Base-by-base conservation (phyloP, 129 eudicot species). In the Centrapalus pauciflorus region DNA sequence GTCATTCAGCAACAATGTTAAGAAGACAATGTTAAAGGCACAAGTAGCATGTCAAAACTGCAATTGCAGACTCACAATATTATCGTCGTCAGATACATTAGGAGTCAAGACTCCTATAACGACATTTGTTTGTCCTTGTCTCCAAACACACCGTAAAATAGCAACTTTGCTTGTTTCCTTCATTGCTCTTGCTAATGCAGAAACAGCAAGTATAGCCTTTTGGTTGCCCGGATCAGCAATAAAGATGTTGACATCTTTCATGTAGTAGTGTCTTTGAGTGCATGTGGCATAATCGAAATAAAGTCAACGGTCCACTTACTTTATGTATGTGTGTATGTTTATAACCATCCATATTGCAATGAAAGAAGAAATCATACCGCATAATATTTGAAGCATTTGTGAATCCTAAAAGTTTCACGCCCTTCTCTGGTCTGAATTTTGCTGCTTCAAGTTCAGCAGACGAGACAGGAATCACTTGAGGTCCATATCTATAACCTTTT, bases 391-490 rank as follows among this genome's bases (percentile, higher is more conserved):
- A 79, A 74, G 90, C 81, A 80, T 86, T 82, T 55, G 99, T 94
- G 75, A 94, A 89, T 13, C 99, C 99, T 62, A 94, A 82, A 64
- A 94, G 97, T 72, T 89, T 94, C 66, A 94, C 95, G 66, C 99
- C 71, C 67, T 94, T 94, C 72, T 94, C 99, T 29, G 99, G 95
- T 79, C 77, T 89, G 80, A 89, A 89, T 80, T 86, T 94, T 60
- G 81, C 95, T 45, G 99, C 93, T 49, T 94, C 99, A 80, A 65
- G 77, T 73, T 82, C 97, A 61, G 85, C 93, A 43, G 97, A 76
- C 17, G 99, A 89, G 41, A 94, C 81, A 27, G 99, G 99, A 67
- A 94, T 87, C 66, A 94, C 99, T 82, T 94, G 95, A 71, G 99
- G 99, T 54, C 97, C 99, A 68, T 94, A 94, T 30, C 86, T 84